Conservation (phyloP, 768 basidiomycete genomes). For the Russula virescens region DNA sequence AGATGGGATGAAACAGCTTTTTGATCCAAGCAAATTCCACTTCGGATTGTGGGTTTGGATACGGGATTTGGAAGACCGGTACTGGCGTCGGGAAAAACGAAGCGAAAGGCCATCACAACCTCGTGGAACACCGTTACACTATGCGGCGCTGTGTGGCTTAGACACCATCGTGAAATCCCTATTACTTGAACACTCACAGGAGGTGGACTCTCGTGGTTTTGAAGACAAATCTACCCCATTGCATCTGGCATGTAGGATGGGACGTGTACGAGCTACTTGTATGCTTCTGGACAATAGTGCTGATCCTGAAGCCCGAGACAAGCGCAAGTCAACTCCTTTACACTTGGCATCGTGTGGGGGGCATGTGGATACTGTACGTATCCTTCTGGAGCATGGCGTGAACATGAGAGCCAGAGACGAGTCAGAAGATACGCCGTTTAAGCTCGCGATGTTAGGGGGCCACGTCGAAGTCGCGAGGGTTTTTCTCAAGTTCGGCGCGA, state of each 20-base stretch:
- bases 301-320: background rate
- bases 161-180: background rate
- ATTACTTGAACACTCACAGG: background rate
- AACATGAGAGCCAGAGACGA: background rate
- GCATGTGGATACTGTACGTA: background rate
- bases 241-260: background rate
- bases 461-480: background rate
- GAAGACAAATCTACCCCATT: background rate
- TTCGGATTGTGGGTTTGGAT: background rate
- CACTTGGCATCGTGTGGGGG: background rate
- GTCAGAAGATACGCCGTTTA: background rate
- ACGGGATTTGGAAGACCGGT: background rate
- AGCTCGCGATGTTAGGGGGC: background rate
- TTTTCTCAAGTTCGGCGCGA: background rate
- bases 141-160: background rate
- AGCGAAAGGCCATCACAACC: background rate
- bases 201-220: background rate
- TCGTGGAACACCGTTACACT: background rate
- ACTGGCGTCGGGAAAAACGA: background rate
- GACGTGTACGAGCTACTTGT: background rate
- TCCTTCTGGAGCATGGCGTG: background rate
- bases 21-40: background rate
- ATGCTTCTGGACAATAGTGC: background rate
- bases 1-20: background rate
- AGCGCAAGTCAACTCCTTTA: background rate